phyloP scores from a whole-genome alignment of 768 basidiomycete genomes.

The Lactarius trivialis region DNA sequence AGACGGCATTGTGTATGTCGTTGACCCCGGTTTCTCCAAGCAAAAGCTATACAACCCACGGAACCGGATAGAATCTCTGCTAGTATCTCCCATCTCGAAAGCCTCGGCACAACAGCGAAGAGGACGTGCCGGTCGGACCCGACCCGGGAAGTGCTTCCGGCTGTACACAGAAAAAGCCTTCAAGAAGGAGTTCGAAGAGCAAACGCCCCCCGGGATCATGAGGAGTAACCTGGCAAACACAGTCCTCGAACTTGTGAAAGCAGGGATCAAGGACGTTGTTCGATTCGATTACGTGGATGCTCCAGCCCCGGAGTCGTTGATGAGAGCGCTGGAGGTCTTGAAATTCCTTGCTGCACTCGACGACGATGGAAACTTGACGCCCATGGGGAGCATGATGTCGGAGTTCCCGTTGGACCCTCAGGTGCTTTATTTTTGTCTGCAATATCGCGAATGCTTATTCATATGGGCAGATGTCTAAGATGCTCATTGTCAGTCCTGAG shows the following conservation, averaged over 20 bases:
- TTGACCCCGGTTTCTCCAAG: conserved; percentile 95
- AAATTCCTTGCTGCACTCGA: conserved; percentile 91
- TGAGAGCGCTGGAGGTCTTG: conserved; percentile 91
- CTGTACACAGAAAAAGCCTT: conserved; percentile 97
- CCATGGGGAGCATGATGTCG: conserved; percentile 87
- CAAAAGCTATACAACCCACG: conserved; percentile 98
- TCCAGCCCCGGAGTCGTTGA: conserved; percentile 94
- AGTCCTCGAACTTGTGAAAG: conserved; percentile 87
- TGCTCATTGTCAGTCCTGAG: conserved; percentile 90
- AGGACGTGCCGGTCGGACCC: conserved; percentile 91
- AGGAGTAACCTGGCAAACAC: conserved; percentile 90
- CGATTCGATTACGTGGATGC: conserved; percentile 87
- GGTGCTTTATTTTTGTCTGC: conserved; percentile 33
- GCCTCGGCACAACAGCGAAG: conserved; percentile 94
- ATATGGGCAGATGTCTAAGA: conserved; percentile 68
- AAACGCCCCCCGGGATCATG: conserved; percentile 94
- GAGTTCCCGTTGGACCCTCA: conserved; percentile 99
- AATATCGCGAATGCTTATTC: not conserved
- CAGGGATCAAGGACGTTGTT: conserved; percentile 91
- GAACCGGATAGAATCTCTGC: conserved; percentile 87
- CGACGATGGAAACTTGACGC: conserved; percentile 86
- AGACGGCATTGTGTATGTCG: conserved; percentile 97
- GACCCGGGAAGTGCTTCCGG: conserved; percentile 96
- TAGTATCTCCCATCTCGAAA: conserved; percentile 96
- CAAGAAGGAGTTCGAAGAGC: conserved; percentile 91